Conservation (phyloP, 768 basidiomycete genomes). For the Mycena latifolia region DNA sequence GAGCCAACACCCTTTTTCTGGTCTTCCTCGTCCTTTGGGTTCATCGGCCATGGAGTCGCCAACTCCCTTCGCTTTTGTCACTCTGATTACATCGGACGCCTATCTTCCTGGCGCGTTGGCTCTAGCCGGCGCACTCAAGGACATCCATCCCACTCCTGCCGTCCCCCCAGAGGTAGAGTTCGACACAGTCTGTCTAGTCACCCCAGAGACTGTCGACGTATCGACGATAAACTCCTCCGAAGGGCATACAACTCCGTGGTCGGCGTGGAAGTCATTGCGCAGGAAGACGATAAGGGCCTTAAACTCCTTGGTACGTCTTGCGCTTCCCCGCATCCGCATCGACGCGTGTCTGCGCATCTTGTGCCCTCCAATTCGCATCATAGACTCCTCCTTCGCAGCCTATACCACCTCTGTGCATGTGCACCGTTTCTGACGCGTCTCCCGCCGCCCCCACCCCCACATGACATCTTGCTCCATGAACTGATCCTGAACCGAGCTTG, state of each 20-base stretch:
- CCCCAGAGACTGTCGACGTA: slow-evolving; percentile 93
- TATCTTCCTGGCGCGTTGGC: slow-evolving; percentile 96
- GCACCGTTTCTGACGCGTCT: slow-evolving; percentile 36
- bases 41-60: slow-evolving; percentile 74
- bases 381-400: background rate
- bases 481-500: background rate
- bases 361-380: background rate
- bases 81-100: slow-evolving; percentile 90
- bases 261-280: slow-evolving; percentile 91
- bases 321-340: slow-evolving; percentile 7
- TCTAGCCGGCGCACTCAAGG: slow-evolving; percentile 85
- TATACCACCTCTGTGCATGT: slow-evolving; percentile 17
- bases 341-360: slow-evolving; percentile 38
- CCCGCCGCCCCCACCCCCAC: slow-evolving; percentile 3
- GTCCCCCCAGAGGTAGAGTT: slow-evolving; percentile 74
- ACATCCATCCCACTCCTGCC: slow-evolving; percentile 76
- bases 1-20: background rate
- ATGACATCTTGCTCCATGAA: slow-evolving; percentile 29
- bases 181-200: slow-evolving; percentile 90
- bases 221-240: slow-evolving; percentile 83
- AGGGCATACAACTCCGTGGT: slow-evolving; percentile 87
- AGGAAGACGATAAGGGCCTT: slow-evolving; percentile 74
- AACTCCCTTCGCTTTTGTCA: slow-evolving; percentile 84
- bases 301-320: slow-evolving; percentile 82
- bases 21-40: background rate